These are phyloP conservation scores for Talaromyces wortmannii DNA, from an alignment of 495 filamentous ascomycete genomes.

Conservation along the genomic window DNA sequence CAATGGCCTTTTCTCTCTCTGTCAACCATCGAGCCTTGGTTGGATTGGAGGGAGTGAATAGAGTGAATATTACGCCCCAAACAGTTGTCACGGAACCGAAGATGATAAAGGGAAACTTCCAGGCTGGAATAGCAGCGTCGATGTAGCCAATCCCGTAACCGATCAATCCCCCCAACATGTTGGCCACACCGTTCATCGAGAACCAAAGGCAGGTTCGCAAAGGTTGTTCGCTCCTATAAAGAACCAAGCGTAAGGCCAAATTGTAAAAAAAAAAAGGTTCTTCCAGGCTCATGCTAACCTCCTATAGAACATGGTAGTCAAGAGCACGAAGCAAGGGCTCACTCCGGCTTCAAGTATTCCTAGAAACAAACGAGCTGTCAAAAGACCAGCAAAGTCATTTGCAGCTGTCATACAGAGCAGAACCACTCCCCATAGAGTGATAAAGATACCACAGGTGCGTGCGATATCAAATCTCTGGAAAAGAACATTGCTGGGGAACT, in stretches of 20 bases:
- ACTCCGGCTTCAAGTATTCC: slow-evolving; percentile 49
- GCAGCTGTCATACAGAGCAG: not conserved
- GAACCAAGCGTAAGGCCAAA: too few relatives aligned
- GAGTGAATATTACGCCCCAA: slow-evolving; percentile 3
- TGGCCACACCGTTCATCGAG: slow-evolving; percentile 12
- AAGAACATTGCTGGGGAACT: slow-evolving; percentile 38
- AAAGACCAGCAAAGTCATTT: slow-evolving; percentile 23
- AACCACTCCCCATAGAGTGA: slow-evolving; percentile 20
- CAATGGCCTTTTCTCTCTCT: slow-evolving; percentile 17
- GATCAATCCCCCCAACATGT: slow-evolving; percentile 15
- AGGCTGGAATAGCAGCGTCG: not conserved
- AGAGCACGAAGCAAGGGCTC: slow-evolving; percentile 50
- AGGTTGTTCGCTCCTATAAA: slow-evolving; percentile 1
- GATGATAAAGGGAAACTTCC: slow-evolving; percentile 6
- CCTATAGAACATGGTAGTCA: slow-evolving; percentile 46
- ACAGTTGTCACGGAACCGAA: slow-evolving; percentile 7
- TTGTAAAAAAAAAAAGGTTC: too few relatives aligned
- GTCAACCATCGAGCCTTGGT: slow-evolving; percentile 17
- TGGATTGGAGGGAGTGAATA: slow-evolving; percentile 5
- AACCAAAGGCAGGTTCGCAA: slow-evolving; percentile 11
- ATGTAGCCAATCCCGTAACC: slow-evolving; percentile 13
- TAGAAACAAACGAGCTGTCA: slow-evolving; percentile 39
- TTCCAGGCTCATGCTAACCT: too few relatives aligned
- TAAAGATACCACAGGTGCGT: slow-evolving; percentile 31
- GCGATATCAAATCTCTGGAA: slow-evolving; percentile 41